These are phyloP conservation scores for Eucalyptus rudis DNA, from an alignment of 345 rosid species.

Conservation along the genomic window DNA sequence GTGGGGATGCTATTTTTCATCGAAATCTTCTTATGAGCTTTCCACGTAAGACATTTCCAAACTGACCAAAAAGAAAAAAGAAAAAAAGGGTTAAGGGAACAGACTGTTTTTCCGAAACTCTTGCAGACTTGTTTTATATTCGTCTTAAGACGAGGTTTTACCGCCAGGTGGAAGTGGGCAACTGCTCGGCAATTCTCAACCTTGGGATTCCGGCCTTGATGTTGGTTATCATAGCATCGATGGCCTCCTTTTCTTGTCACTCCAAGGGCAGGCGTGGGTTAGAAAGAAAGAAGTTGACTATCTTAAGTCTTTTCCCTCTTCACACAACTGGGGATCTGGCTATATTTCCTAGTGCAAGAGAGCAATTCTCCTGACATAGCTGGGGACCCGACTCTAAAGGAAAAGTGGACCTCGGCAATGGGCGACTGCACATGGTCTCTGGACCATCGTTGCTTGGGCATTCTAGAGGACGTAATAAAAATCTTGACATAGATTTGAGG, in stretches of 20 bases:
- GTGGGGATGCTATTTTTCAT: too few species aligned
- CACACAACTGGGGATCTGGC: not conserved
- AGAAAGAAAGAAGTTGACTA: not conserved
- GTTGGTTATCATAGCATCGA: not conserved
- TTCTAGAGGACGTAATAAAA: not conserved
- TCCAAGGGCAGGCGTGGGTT: not conserved
- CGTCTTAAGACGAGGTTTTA: not conserved
- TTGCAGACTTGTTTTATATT: not conserved
- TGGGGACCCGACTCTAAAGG: not conserved
- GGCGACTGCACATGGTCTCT: not conserved
- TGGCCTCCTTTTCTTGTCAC: not conserved
- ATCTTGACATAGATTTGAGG: not conserved
- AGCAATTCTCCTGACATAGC: not conserved
- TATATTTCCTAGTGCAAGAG: not conserved
- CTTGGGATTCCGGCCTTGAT: not conserved
- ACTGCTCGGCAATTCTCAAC: not conserved
- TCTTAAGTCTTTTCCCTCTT: not conserved
- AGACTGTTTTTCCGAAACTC: too few species aligned
- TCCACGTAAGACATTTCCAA: too few species aligned
- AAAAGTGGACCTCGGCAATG: not conserved
- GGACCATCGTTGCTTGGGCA: not conserved
- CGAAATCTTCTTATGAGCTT: too few species aligned
- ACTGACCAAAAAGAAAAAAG: too few species aligned
- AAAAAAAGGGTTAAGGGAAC: not conserved
- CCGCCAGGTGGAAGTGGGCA: not conserved